A percentile compares a stretch with the other conserved stretches of the same genome.
Evolutionary conservation across 306 rosid genomes (phyloP).

Genomic region (Trifolium fragiferum): DNA sequence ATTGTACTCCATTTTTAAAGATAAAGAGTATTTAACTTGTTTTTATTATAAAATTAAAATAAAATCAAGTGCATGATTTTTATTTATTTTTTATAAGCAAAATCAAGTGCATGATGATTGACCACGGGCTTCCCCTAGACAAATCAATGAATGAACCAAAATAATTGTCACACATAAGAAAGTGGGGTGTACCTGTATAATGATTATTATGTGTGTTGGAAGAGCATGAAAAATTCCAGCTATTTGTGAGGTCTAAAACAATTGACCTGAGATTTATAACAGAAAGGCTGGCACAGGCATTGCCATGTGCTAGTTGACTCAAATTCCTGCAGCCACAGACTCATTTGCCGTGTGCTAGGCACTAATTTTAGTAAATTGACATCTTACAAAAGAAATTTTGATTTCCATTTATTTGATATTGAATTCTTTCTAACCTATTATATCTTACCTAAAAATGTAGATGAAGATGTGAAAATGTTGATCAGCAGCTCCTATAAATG

Average conservation of each 20-base stretch:
- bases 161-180: background rate
- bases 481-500: no score
- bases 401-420: no score
- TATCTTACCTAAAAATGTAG: no score
- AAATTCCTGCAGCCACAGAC: background rate
- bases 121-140: background rate
- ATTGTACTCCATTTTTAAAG: no score
- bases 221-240: constrained; percentile 38
- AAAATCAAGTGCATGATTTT: no score
- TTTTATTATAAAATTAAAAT: no score
- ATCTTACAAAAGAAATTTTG: background rate
- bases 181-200: constrained; percentile 17
- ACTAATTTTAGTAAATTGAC: constrained; percentile 3
- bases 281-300: constrained; percentile 28
- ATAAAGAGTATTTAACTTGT: no score
- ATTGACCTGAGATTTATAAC: constrained; percentile 29
- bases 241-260: constrained; percentile 11
- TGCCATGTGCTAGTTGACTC: constrained; percentile 27
- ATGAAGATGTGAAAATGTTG: no score
- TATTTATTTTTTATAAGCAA: no score
- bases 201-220: constrained; percentile 15
- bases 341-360: background rate
- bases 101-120: no score
- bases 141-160: constrained; percentile 11
- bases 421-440: no score